Evolutionary conservation across 768 basidiomycete species (phyloP), one percentile per base, ranked within the genome.

Genomic region (Auricularia cornea): DNA sequence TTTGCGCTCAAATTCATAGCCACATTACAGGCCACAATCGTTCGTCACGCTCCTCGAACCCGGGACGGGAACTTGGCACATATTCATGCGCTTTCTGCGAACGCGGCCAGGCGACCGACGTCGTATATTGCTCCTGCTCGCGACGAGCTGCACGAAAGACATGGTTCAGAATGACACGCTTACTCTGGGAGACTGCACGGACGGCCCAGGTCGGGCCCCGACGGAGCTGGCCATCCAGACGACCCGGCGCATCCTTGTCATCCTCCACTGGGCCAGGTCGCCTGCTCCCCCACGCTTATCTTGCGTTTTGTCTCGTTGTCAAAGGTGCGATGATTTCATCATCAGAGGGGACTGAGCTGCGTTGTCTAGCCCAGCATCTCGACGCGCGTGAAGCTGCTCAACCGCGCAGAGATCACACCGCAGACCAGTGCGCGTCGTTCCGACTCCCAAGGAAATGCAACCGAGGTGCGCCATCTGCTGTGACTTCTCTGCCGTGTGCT

Each of bases 61-160:
- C 3, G 83, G 84, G 68, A 99, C 98, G 75, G 97, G 97, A 62
- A 98, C n/a, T n/a, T n/a, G 98, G 78, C 88, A 87, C 65, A 82
- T 99, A 28, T 80, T 99, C 14, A 90, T 94, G 3, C 87, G 97
- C 54, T 83, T 94, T 14, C 87, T 93, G 11, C 20, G 83, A 83
- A 65, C 81, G 84, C 33, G 79, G 88, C 59, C 88, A 90, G 71
- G 87, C 92, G 81, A 83, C 93, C 41, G 94, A 92, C 4, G 78
- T 98, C 29, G n/a, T n/a, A 78, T 98, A 44, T 96, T 94, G 1
- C 86, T 98, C 29, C 82, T 98, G 38, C 88, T 97, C 59, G 95
- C 95, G 0, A 96, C 93, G 70, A 98, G 98, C 78, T 85, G 83
- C 64, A 94, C 98, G 72, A 81, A 98, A 62, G 96, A 98, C 71